These are phyloP conservation scores for Coniella vitis DNA, from an alignment of 2,329 filamentous ascomycete genomes.

Conservation along the genomic window DNA sequence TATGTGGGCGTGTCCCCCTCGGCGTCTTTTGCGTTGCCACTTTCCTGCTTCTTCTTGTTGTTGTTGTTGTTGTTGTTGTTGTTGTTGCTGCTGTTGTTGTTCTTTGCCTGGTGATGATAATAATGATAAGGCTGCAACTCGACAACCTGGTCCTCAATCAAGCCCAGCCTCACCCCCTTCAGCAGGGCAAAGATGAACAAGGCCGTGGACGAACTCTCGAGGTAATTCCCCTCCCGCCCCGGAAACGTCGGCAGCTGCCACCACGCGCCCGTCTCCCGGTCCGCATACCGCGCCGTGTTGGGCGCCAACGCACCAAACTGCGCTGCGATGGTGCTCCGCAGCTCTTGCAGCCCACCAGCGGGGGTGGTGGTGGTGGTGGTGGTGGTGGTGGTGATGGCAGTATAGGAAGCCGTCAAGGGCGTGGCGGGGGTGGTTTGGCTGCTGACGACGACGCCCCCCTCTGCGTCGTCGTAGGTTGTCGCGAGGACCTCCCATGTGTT, in stretches of 20 bases:
- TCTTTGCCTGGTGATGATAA: neutral
- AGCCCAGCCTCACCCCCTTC: conserved; percentile 26
- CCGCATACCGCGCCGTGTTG: conserved; percentile 35
- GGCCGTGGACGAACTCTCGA: conserved; percentile 52
- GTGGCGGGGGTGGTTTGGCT: neutral
- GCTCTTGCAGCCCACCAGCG: no score
- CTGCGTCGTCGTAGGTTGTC: conserved; percentile 17
- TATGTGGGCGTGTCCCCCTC: neutral
- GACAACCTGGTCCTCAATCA: neutral
- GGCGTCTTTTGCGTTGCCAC: no score
- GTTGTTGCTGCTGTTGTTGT: no score
- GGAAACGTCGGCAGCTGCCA: conserved; percentile 46
- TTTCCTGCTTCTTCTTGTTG: no score
- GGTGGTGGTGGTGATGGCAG: no score
- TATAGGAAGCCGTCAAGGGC: no score
- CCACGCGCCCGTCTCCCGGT: conserved; percentile 43
- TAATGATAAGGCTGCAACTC: no score
- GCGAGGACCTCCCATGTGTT: conserved; percentile 42
- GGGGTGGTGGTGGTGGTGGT: no score
- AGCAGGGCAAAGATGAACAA: conserved; percentile 51
- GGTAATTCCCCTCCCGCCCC: conserved; percentile 46
- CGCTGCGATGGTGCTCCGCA: conserved; percentile 1
- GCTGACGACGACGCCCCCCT: neutral
- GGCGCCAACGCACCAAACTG: conserved; percentile 34
- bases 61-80: neutral